Evolutionary conservation across 2,329 filamentous ascomycete species (phyloP), one percentile per base, ranked within the genome.

Genomic region (Curvularia spicifera): DNA sequence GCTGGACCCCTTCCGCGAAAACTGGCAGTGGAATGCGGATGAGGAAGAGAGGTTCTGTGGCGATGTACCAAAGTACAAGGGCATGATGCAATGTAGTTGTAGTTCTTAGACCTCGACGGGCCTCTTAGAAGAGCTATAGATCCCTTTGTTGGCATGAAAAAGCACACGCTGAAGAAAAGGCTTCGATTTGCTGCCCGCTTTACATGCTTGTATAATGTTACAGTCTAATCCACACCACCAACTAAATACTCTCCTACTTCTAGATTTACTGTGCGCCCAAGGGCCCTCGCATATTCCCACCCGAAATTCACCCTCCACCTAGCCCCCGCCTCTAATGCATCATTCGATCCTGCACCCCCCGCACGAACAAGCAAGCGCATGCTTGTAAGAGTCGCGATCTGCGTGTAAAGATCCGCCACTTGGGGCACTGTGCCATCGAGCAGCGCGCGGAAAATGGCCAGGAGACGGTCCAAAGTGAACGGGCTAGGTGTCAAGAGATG

Each of bases 1-100:
- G 2, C 79, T 94, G 40, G 83, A 91, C 69, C 95, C 95, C 0
- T 99, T 97, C 70, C 84, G 91, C 56, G 94, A 98, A 52, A 76
- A 77, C 2, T 95, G 91, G 91, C 81, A 83, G 6, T 78, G 81
- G 56, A 81, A 95, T 63, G 80, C 79, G 51, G 86, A 87, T 15
- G 91, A 97, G 73, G 94, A 97, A 76, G 83, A 88, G 67, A 83
- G 93, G 62, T 96, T 91, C 82, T 91, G 89, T 67, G 89, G 91
- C 2, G 93, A 97, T 78, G 91, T 96, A 53, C 94, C 94, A 0
- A 87, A 85, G 73, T 83, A 83, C 45, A 87, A 88, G 77, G 85
- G 91, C 66, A 91, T 90, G 33, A 87, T 97, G 85, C 94, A 97
- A 81, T 98, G 95, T 76, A 96, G 91, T 74, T 99, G 95, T 78